phyloP scores from a whole-genome alignment of 176 grass and related monocot species.

The Rhipidocladum racemiflorum region DNA sequence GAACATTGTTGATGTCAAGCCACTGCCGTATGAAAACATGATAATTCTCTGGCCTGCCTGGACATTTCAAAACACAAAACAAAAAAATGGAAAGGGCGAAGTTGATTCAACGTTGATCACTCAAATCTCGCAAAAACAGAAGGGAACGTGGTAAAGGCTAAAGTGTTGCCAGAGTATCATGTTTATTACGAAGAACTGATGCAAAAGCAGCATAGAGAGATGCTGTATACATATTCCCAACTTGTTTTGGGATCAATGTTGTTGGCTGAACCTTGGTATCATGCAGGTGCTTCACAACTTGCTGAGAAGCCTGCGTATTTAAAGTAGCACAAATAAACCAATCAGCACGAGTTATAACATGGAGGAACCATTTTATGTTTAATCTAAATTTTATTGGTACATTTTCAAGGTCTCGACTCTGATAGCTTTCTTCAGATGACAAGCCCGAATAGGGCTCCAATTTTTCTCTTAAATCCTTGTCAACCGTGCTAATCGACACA shows the following conservation, averaged over 20 bases:
- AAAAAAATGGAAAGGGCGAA: background rate
- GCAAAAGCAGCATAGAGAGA: slow-evolving; percentile 92
- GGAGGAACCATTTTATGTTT: background rate
- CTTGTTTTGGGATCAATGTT: slow-evolving; percentile 85
- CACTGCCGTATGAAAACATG: slow-evolving; percentile 98
- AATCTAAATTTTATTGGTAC: slow-evolving; percentile 11
- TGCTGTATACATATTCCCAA: slow-evolving; percentile 98
- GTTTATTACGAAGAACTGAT: slow-evolving; percentile 85
- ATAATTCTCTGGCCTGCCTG: slow-evolving; percentile 79
- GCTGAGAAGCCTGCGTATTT: slow-evolving; percentile 66
- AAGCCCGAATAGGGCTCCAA: slow-evolving; percentile 57
- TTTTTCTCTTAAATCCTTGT: slow-evolving; percentile 64
- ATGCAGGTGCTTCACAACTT: slow-evolving; percentile 71
- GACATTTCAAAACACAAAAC: background rate
- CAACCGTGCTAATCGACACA: slow-evolving; percentile 34
- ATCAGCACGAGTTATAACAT: background rate
- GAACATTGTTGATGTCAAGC: slow-evolving; percentile 87
- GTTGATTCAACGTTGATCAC: background rate
- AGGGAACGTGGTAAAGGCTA: background rate
- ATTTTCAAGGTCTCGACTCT: slow-evolving; percentile 88
- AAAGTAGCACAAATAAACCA: background rate
- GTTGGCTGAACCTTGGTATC: slow-evolving; percentile 74
- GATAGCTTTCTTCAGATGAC: slow-evolving; percentile 82
- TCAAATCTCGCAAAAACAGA: background rate
- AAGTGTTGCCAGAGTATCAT: slow-evolving; percentile 53